Evolutionary conservation across 129 eudicot species (phyloP), one percentile per base, ranked within the genome.

Genomic region (Mikania micrantha): DNA sequence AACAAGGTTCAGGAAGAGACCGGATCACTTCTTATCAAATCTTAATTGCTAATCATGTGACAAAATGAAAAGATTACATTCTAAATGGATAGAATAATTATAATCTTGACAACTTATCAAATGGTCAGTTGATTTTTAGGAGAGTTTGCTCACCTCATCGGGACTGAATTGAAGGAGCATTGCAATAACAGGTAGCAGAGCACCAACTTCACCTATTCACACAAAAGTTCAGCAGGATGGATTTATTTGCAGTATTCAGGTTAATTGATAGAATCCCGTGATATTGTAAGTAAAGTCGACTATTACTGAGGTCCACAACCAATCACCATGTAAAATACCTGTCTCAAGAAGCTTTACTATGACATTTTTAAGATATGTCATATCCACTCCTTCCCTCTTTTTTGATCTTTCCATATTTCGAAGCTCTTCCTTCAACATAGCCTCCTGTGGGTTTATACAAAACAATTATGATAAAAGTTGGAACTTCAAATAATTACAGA

Each of bases 81-180:
- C 40, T 49, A 15, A 41, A 39, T 42, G 53, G 53, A 22, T 41
- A 24, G 9, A 65, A 28, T n/a, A 65, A 2, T 27, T 65, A 25
- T 24, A 6, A 65, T 25, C 15, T 25, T 19, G 56, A n/a, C 39
- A 65, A 17, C 16, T 67, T 17, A 19, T 28, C 13, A 19, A 48
- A 54, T 69, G 21, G 10, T 69, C 31, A 54, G 34, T 22, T 56
- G 22, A 57, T 16, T 17, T 27, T 57, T 57, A 6, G 41, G 10
- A 75, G 20, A 10, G 28, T 24, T 59, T 67, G 36, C 80, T 82
- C 71, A 94, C 99, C 99, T 94, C 99, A 35, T 94, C 99, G 6
- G 99, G 99, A 77, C 97, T 90, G 83, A 94, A 94, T 41, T 94
- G 99, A 50, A 94, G 99, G 52, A 94, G 97, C 97, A 87, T 94